These are phyloP conservation scores for Yamadazyma spencermartinsiae DNA, from an alignment of 1,139 yeast species.

Conservation along the genomic window DNA sequence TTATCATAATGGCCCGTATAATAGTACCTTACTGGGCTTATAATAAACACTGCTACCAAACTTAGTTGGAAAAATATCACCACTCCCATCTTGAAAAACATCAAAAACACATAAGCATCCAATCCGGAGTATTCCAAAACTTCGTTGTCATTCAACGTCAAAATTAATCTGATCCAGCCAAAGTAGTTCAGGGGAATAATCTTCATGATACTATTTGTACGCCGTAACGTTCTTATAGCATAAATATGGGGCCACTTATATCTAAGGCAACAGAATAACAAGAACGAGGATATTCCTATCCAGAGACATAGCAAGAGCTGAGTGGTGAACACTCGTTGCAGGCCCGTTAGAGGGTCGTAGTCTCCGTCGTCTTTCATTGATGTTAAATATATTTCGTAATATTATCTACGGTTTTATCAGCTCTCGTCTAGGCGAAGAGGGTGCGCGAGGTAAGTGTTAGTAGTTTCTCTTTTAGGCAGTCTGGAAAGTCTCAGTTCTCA, in stretches of 20 bases:
- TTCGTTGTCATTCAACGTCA: slow-evolving; percentile 42
- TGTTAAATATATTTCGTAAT: neutral
- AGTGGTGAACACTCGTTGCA: slow-evolving; percentile 46
- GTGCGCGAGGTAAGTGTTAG: neutral
- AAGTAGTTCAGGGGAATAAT: slow-evolving; percentile 40
- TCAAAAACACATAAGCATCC: slow-evolving; percentile 47
- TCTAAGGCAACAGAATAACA: slow-evolving; percentile 43
- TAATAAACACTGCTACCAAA: slow-evolving; percentile 37
- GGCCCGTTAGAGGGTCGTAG: slow-evolving; percentile 36
- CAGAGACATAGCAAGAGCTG: slow-evolving; percentile 41
- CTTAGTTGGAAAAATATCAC: slow-evolving; percentile 37
- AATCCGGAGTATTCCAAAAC: slow-evolving; percentile 42
- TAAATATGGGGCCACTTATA: slow-evolving; percentile 53
- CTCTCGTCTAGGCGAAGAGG: neutral
- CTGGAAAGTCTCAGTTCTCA: neutral
- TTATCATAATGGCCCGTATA: slow-evolving; percentile 50
- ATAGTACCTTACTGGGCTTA: slow-evolving; percentile 47
- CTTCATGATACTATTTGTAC: slow-evolving; percentile 26
- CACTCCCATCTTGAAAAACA: slow-evolving; percentile 49
- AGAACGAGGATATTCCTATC: slow-evolving; percentile 36
- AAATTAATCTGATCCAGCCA: slow-evolving; percentile 42
- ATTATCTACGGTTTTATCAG: neutral
- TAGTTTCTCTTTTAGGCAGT: neutral
- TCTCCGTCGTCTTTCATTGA: slow-evolving; percentile 6
- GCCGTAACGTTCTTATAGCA: slow-evolving; percentile 48